A percentile compares a stretch with the other conserved stretches of the same genome.
These are phyloP conservation scores for Cudoniella acicularis DNA, from an alignment of 495 filamentous ascomycete genomes.

Conservation along the genomic window DNA sequence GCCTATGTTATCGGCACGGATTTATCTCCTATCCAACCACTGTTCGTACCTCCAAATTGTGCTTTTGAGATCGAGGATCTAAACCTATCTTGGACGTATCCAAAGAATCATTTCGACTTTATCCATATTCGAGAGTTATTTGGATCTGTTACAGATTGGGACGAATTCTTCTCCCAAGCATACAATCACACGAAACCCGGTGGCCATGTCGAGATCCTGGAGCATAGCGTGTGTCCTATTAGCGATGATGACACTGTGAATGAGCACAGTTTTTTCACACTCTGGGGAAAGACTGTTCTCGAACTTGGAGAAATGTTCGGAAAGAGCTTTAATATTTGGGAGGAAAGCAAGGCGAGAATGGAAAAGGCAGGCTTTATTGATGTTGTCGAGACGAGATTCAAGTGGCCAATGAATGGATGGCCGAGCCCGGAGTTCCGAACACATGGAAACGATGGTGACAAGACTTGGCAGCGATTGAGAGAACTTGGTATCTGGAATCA, in stretches of 20 bases:
- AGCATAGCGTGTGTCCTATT: slow-evolving; percentile 9
- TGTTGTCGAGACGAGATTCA: slow-evolving; percentile 41
- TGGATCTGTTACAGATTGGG: slow-evolving; percentile 49
- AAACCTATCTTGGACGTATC: slow-evolving; percentile 41
- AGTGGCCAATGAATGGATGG: slow-evolving; percentile 37
- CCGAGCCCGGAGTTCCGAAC: slow-evolving; percentile 33
- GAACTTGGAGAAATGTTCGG: slow-evolving; percentile 15
- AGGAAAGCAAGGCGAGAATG: slow-evolving; percentile 33
- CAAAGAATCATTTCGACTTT: slow-evolving; percentile 37
- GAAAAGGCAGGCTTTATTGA: slow-evolving; percentile 52
- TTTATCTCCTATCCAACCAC: slow-evolving; percentile 44
- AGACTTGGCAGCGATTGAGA: slow-evolving; percentile 42
- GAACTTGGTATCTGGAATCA: slow-evolving; percentile 41
- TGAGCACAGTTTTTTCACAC: slow-evolving; percentile 28
- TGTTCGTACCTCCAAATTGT: slow-evolving; percentile 40
- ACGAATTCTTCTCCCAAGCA: slow-evolving; percentile 33
- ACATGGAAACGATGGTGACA: slow-evolving; percentile 32
- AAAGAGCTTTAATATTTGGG: slow-evolving; percentile 21
- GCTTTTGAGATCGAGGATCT: slow-evolving; percentile 51
- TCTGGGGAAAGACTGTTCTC: slow-evolving; percentile 23
- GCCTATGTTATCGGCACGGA: slow-evolving; percentile 42
- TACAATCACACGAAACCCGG: slow-evolving; percentile 34
- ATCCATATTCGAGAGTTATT: slow-evolving; percentile 52
- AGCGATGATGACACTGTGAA: slow-evolving; percentile 13
- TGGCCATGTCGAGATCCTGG: slow-evolving; percentile 28